These are phyloP conservation scores for Debaryomyces psychrophilus DNA, from an alignment of 1,139 yeast species.

Conservation along the genomic window DNA sequence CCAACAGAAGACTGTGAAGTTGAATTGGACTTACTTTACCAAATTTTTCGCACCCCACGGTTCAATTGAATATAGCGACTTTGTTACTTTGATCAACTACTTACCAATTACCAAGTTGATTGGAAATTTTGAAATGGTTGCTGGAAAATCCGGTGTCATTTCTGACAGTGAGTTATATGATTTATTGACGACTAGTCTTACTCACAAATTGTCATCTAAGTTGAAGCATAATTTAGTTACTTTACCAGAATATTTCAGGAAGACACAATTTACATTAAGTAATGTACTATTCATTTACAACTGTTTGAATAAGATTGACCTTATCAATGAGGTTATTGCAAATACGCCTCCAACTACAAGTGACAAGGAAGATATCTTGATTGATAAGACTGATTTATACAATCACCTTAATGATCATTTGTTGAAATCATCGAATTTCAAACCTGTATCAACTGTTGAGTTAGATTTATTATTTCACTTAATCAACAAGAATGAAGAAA, in stretches of 20 bases:
- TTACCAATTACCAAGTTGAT: slow-evolving; percentile 52
- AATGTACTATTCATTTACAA: slow-evolving; percentile 49
- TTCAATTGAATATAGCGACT: slow-evolving; percentile 41
- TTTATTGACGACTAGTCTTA: slow-evolving; percentile 42
- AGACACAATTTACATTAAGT: slow-evolving; percentile 41
- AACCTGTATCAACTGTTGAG: slow-evolving; percentile 48
- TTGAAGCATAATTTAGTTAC: slow-evolving; percentile 39
- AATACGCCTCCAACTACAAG: slow-evolving; percentile 52
- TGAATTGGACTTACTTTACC: slow-evolving; percentile 50
- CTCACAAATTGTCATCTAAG: slow-evolving; percentile 45
- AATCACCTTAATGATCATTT: slow-evolving; percentile 53
- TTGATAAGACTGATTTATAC: slow-evolving; percentile 47
- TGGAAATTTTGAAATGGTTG: slow-evolving; percentile 46
- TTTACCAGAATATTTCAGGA: slow-evolving; percentile 43
- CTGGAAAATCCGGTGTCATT: slow-evolving; percentile 40
- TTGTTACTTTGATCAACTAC: slow-evolving; percentile 45
- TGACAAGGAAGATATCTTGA: slow-evolving; percentile 49
- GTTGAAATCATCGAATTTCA: slow-evolving; percentile 55
- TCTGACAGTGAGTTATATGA: slow-evolving; percentile 36
- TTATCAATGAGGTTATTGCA: slow-evolving; percentile 64
- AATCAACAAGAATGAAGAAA: slow-evolving; percentile 50
- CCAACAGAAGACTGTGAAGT: slow-evolving; percentile 46
- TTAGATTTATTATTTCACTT: slow-evolving; percentile 50
- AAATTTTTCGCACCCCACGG: slow-evolving; percentile 48
- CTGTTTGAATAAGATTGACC: slow-evolving; percentile 47